Evolutionary conservation across 1,284 basidiomycete species (phyloP).

Genomic region (Marasmius sp.): DNA sequence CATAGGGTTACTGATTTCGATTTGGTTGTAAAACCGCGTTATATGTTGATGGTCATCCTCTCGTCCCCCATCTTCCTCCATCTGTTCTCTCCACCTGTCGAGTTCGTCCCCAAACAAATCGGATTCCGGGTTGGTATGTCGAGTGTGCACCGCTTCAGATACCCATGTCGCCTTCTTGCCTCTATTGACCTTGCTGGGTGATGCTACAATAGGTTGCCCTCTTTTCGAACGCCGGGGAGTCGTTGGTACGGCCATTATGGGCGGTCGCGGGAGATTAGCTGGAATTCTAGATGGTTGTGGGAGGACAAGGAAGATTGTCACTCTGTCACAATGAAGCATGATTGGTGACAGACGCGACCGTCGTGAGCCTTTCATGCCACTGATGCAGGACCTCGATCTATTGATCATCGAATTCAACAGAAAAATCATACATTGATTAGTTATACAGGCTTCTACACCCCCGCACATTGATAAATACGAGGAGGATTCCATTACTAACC

Average conservation of each 20-base stretch:
- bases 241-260: background rate
- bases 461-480: too few species aligned
- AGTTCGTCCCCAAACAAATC: slow-evolving; percentile 37
- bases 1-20: slow-evolving; percentile 22
- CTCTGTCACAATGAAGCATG: too few species aligned
- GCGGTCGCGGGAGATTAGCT: background rate
- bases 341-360: too few species aligned
- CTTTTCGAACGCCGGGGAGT: slow-evolving; percentile 1
- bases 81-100: slow-evolving; percentile 23
- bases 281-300: background rate
- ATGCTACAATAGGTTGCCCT: background rate
- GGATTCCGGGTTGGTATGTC: slow-evolving; percentile 34
- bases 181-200: background rate
- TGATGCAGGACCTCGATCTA: too few species aligned
- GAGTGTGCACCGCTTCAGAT: slow-evolving; percentile 10
- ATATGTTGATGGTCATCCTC: slow-evolving; percentile 26
- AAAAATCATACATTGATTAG: too few species aligned
- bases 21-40: slow-evolving; percentile 42
- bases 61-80: slow-evolving; percentile 23
- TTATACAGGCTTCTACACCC: too few species aligned
- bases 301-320: background rate
- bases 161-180: background rate
- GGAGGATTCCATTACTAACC: too few species aligned
- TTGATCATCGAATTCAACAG: too few species aligned
- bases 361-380: too few species aligned